Base-by-base conservation (phyloP, 371 early-diverging fungal genomes). In the Zopfochytrium polystomum region DNA sequence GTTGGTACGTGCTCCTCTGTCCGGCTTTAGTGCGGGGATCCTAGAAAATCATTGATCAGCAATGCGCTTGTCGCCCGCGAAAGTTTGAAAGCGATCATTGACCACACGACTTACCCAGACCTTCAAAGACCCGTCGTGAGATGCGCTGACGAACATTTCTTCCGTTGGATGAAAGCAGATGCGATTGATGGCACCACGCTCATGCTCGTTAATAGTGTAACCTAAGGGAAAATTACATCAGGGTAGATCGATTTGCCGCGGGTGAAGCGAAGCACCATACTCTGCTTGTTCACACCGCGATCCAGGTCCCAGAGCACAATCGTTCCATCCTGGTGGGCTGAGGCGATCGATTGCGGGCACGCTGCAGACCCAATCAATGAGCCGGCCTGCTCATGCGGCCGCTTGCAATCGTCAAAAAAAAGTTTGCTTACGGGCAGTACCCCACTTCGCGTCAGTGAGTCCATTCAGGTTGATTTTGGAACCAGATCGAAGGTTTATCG, bases 371-470 rank as follows among this genome's bases (percentile, higher is more conserved):
- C 26, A 26, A 13, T 26, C 31, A 18, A 22, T 3, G 3, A n/a
- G 3, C 6, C 31, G n/a, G n/a, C n/a, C n/a, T 51, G 47, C 25
- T 34, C 30, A 25, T 6, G 22, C 52, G 30, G 30, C 29, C 6
- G 35, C 4, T n/a, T n/a, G 25, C 29, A 54, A 22, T 25, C 55
- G 38, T 25, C 25, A 15, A 23, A 5, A n/a, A 3, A 54, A n/a
- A 7, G 9, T 7, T 6, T 42, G 42, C 68, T 58, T 71, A 81
- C 85, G 80, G 42, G 75, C 67, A 62, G 80, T 84, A 27, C 88
- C 88, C 93, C 93, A 93, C 62, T 87, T 87, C 38, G 90, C 91
- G 70, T 93, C 93, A 59, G 82, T 90, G 57, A 84, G 84, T 62
- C 83, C 80, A 59, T 82, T 86, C 20, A 78, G 53, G 56, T 80